phyloP scores from a whole-genome alignment of 1,284 basidiomycete genomes.

The Salmacisia buchloeana region DNA sequence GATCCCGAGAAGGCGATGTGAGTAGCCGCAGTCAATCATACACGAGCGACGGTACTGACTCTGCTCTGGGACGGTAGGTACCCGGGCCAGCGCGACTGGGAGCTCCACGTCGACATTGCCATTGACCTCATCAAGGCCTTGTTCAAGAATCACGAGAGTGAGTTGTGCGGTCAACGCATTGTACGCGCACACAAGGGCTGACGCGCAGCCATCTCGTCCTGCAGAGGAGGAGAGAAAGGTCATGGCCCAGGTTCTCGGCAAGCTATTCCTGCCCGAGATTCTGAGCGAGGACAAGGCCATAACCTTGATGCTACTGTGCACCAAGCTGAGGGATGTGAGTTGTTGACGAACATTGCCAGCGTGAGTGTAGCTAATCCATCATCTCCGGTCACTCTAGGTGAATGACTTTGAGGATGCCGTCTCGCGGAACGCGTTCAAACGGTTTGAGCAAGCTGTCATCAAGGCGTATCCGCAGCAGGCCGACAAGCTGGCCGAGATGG shows the following conservation, averaged over 20 bases:
- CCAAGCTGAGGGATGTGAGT: constrained; percentile 18
- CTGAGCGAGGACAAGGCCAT: constrained; percentile 55
- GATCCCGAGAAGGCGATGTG: constrained; percentile 76
- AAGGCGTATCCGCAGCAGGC: constrained; percentile 28
- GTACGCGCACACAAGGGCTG: constrained; percentile 32
- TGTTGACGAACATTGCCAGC: too few relatives aligned
- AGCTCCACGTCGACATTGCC: constrained; percentile 73
- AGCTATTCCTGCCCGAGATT: constrained; percentile 67
- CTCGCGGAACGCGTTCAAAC: constrained; percentile 65
- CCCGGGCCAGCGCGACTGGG: constrained; percentile 52
- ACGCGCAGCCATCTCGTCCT: background rate
- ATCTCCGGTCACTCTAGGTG: constrained; percentile 11
- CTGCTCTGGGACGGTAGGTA: constrained; percentile 5
- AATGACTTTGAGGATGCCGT: constrained; percentile 57
- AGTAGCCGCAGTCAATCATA: constrained; percentile 46
- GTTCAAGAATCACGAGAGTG: constrained; percentile 56
- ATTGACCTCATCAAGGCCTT: constrained; percentile 64
- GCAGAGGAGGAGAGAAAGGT: constrained; percentile 74
- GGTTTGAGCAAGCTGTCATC: constrained; percentile 58
- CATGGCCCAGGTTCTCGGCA: constrained; percentile 70
- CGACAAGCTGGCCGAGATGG: background rate
- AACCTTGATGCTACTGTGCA: constrained; percentile 23
- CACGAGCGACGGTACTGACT: constrained; percentile 2
- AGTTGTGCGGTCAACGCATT: background rate
- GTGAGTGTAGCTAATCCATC: background rate